phyloP scores from a whole-genome alignment of 2,329 filamentous ascomycete species.

The Phoma sp. region DNA sequence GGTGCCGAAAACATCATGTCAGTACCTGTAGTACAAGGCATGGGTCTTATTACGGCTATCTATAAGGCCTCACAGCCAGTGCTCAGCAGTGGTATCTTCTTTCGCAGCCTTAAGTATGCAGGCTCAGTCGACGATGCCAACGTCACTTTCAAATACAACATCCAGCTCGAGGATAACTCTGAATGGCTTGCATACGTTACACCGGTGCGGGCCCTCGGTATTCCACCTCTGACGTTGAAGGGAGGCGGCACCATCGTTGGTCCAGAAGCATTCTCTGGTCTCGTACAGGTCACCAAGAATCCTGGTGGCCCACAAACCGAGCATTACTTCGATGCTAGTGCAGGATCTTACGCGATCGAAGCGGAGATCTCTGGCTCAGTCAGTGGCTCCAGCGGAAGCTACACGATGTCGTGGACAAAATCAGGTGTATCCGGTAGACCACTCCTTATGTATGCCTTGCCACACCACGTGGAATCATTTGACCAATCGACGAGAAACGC shows the following conservation, averaged over 20 bases:
- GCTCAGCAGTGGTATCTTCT: slow-evolving; percentile 77
- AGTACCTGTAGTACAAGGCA: slow-evolving; percentile 86
- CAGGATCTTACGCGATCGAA: slow-evolving; percentile 75
- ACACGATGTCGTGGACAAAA: slow-evolving; percentile 75
- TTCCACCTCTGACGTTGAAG: slow-evolving; percentile 71
- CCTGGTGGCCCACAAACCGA: slow-evolving; percentile 60
- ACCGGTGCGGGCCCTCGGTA: slow-evolving; percentile 58
- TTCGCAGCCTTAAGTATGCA: slow-evolving; percentile 64
- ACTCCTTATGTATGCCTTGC: slow-evolving; percentile 86
- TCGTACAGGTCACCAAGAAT: slow-evolving; percentile 84
- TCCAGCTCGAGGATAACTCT: slow-evolving; percentile 58
- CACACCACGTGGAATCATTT: slow-evolving; percentile 84
- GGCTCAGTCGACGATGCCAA: slow-evolving; percentile 43
- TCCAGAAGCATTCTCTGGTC: slow-evolving; percentile 71
- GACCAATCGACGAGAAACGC: slow-evolving; percentile 61
- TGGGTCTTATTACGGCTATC: slow-evolving; percentile 81
- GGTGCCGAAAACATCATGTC: slow-evolving; percentile 66
- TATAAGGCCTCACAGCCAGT: slow-evolving; percentile 74
- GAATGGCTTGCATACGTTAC: slow-evolving; percentile 83
- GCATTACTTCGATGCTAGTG: slow-evolving; percentile 76
- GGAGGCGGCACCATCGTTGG: slow-evolving; percentile 72
- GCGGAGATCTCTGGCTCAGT: slow-evolving; percentile 58
- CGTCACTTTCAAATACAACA: slow-evolving; percentile 51
- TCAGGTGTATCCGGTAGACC: slow-evolving; percentile 63
- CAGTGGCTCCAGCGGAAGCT: slow-evolving; percentile 63